These are phyloP conservation scores for Didymella exigua DNA, from an alignment of 2,329 filamentous ascomycete species.

Conservation along the genomic window DNA sequence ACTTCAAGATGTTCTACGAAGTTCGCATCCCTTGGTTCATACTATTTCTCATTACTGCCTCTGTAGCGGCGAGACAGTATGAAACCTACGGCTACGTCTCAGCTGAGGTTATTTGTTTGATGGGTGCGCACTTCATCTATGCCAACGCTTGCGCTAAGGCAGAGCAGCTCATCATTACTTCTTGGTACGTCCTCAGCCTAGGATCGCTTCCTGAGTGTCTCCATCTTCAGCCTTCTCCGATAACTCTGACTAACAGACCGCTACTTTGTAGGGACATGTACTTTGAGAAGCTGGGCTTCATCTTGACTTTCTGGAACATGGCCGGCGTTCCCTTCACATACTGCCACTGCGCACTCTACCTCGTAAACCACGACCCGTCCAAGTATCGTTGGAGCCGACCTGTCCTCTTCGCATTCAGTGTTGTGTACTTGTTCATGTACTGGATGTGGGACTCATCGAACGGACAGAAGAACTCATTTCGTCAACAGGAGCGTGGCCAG, in stretches of 20 bases:
- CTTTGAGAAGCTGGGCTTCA: slow-evolving; percentile 94
- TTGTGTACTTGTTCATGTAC: slow-evolving; percentile 78
- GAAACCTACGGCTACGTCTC: slow-evolving; percentile 84
- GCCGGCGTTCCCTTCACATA: slow-evolving; percentile 89
- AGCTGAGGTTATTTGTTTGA: slow-evolving; percentile 77
- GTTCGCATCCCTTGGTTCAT: slow-evolving; percentile 91
- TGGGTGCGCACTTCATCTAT: slow-evolving; percentile 89
- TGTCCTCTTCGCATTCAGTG: slow-evolving; percentile 67
- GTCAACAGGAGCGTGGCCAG: slow-evolving; percentile 75
- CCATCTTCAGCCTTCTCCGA: neutral
- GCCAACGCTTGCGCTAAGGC: slow-evolving; percentile 91
- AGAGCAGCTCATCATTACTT: slow-evolving; percentile 85
- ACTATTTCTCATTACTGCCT: slow-evolving; percentile 75
- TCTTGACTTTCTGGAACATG: slow-evolving; percentile 96
- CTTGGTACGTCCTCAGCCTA: slow-evolving; percentile 62
- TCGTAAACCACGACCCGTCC: slow-evolving; percentile 79
- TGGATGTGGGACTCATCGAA: slow-evolving; percentile 91
- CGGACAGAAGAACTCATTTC: slow-evolving; percentile 90
- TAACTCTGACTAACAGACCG: neutral
- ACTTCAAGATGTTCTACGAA: slow-evolving; percentile 95
- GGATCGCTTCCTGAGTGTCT: neutral
- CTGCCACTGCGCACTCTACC: slow-evolving; percentile 89
- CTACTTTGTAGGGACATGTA: slow-evolving; percentile 75
- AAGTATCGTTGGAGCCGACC: slow-evolving; percentile 76
- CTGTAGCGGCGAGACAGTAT: slow-evolving; percentile 78